Conservation (phyloP, 2,329 filamentous ascomycete genomes). For the Raffaelea ambrosiae region DNA sequence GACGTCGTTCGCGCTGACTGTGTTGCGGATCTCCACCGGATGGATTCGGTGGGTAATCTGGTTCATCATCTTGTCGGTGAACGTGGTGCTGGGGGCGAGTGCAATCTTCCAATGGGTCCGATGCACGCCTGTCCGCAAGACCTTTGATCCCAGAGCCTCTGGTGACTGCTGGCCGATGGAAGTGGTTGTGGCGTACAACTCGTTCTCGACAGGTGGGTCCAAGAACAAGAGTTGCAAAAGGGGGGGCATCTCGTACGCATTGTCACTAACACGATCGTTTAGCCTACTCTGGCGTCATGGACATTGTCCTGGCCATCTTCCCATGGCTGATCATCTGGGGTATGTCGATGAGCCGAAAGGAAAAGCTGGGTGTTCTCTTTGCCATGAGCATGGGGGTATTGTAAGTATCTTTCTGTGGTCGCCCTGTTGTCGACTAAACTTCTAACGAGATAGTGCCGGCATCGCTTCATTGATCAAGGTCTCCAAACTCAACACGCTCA, state of each 20-base stretch:
- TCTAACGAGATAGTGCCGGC: conserved; percentile 12
- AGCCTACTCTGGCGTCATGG: conserved; percentile 18
- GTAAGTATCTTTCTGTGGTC: conserved; percentile 6
- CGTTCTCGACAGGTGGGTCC: conserved; percentile 11
- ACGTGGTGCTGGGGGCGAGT: conserved; percentile 18
- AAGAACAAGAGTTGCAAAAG: background rate
- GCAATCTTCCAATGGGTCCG: conserved; percentile 17
- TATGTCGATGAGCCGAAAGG: conserved; percentile 19
- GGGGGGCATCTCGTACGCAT: background rate
- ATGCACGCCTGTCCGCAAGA: conserved; percentile 17
- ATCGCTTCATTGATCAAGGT: conserved; percentile 18
- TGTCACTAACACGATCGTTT: background rate
- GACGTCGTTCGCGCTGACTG: conserved; percentile 26
- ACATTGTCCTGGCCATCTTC: conserved; percentile 18
- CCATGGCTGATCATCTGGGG: conserved; percentile 21
- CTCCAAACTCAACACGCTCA: background rate
- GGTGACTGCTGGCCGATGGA: conserved; percentile 18
- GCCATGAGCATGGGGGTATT: conserved; percentile 25
- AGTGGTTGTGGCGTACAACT: conserved; percentile 15
- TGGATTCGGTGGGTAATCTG: conserved; percentile 18
- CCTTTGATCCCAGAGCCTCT: conserved; percentile 14
- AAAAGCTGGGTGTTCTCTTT: conserved; percentile 19
- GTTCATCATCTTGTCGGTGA: conserved; percentile 23
- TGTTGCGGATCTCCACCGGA: conserved; percentile 21
- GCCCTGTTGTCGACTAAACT: background rate